These are phyloP conservation scores for Filosporella fistucella DNA, from an alignment of 495 filamentous ascomycete genomes.

Conservation along the genomic window DNA sequence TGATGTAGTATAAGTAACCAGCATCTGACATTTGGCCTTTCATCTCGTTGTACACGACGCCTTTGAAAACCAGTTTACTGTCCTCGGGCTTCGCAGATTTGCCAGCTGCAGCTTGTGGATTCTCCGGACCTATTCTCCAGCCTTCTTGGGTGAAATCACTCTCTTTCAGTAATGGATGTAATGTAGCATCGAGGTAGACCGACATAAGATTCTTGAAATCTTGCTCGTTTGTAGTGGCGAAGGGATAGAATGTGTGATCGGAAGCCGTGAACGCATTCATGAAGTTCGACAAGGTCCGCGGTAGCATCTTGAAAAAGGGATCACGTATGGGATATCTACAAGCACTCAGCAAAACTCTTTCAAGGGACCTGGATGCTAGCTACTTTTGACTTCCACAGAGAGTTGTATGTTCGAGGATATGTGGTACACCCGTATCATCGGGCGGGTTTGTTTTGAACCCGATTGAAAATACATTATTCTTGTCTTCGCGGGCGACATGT, in stretches of 20 bases:
- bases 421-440: slow-evolving; percentile 91
- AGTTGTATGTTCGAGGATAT: slow-evolving; percentile 96
- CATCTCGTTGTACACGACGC: slow-evolving; percentile 99
- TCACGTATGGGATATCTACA: slow-evolving; percentile 88
- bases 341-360: slow-evolving; percentile 16
- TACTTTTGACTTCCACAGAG: slow-evolving; percentile 96
- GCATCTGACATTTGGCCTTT: slow-evolving; percentile 98
- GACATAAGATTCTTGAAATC: slow-evolving; percentile 95
- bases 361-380: slow-evolving; percentile 9
- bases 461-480: slow-evolving; percentile 98
- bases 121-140: slow-evolving; percentile 91
- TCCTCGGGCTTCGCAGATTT: slow-evolving; percentile 31
- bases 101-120: slow-evolving; percentile 55
- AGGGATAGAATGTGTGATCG: slow-evolving; percentile 97
- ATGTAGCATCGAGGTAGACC: slow-evolving; percentile 92
- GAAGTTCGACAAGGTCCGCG: slow-evolving; percentile 93
- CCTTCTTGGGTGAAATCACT: slow-evolving; percentile 96
- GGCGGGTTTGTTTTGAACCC: slow-evolving; percentile 98
- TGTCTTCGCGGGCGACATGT: slow-evolving; percentile 88
- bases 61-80: slow-evolving; percentile 84
- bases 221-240: slow-evolving; percentile 93
- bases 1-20: slow-evolving; percentile 90
- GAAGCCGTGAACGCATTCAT: slow-evolving; percentile 98
- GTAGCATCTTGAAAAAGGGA: slow-evolving; percentile 99
- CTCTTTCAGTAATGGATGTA: slow-evolving; percentile 80